Evolutionary conservation across 1,139 yeast genomes (phyloP), one percentile per base, ranked within the genome.

Genomic region (Saccharomyces hybrid): DNA sequence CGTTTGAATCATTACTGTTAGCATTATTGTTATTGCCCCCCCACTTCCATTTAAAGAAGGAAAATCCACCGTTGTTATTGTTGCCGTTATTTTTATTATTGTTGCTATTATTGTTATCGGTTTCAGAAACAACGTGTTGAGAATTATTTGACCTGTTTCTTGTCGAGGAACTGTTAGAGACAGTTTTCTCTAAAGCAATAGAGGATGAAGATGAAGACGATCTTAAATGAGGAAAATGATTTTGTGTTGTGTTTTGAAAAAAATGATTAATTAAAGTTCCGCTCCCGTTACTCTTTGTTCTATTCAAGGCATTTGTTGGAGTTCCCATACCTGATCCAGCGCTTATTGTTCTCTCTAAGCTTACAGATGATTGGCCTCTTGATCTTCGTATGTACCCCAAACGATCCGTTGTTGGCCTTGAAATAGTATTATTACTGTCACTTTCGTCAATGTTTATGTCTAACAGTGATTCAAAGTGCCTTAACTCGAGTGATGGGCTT

Each of bases 41-140:
- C 71, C 71, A 68, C 1, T 70, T 61, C 52, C 67, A 61, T 38
- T 61, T 60, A 50, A 67, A 64, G 26, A 67, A 59, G 3, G 67
- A 64, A 20, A 51, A 51, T 11, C 49, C 26, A n/a, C 31, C 42
- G 5, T 47, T 51, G 5, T 14, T 23, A 16, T 55, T 54, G 6
- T 57, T 58, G 25, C 57, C 53, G 11, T 49, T 48, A 31, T 2
- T 16, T 2, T 55, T 51, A 28, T 42, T 34, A 46, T 52, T 50
- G 11, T 42, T 34, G 20, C 51, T 46, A 13, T 51, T 51, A 26
- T 42, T 50, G 26, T 52, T 52, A 20, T 42, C 48, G 16, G 13
- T 16, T 9, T 31, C 51, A 32, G 48, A 3, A 5, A 9, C 44
- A 38, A 9, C 44, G 11, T 38, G 44, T 2, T 38, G 44, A 38